A percentile compares a stretch with the other conserved stretches of the same genome.
Evolutionary conservation across 768 basidiomycete species (phyloP).

Genomic region (Mycena chlorophos): DNA sequence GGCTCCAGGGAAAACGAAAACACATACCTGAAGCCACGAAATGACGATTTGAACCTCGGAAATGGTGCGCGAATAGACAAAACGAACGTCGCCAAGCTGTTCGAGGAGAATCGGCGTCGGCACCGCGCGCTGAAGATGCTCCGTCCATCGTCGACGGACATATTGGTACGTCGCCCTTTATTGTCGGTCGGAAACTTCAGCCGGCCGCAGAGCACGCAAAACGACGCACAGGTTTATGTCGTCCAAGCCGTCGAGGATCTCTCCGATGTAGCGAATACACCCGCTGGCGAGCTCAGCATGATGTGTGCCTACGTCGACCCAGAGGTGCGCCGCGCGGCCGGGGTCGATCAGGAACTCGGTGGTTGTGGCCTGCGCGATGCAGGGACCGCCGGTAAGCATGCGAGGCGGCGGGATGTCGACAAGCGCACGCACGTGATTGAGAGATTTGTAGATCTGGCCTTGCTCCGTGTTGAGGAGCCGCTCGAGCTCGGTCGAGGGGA

Average conservation of each 20-base stretch:
- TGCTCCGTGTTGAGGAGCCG: constrained; percentile 1
- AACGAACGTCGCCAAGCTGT: constrained; percentile 9
- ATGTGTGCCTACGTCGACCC: constrained; percentile 8
- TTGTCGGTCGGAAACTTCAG: too few species aligned
- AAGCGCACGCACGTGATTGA: constrained; percentile 10
- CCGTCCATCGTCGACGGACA: constrained; percentile 11
- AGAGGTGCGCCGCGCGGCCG: constrained; percentile 8
- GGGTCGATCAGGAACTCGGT: constrained; percentile 17
- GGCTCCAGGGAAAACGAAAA: neutral
- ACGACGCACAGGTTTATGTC: constrained; percentile 15
- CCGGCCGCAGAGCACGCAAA: neutral
- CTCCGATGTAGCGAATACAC: constrained; percentile 14
- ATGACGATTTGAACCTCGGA: constrained; percentile 11
- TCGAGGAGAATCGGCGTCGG: constrained; percentile 8
- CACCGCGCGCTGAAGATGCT: constrained; percentile 6
- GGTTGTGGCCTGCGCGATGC: constrained; percentile 9
- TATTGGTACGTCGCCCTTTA: constrained; percentile 14
- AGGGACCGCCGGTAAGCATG: neutral
- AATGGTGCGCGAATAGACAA: constrained; percentile 15
- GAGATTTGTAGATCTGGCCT: neutral
- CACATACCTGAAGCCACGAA: constrained; percentile 15
- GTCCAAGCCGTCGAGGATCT: constrained; percentile 10
- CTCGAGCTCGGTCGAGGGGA: constrained; percentile 9
- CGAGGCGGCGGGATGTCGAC: constrained; percentile 13
- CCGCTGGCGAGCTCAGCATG: constrained; percentile 16